These are phyloP conservation scores for Verticillium isaacii DNA, from an alignment of 2,329 filamentous ascomycete species.

Conservation along the genomic window DNA sequence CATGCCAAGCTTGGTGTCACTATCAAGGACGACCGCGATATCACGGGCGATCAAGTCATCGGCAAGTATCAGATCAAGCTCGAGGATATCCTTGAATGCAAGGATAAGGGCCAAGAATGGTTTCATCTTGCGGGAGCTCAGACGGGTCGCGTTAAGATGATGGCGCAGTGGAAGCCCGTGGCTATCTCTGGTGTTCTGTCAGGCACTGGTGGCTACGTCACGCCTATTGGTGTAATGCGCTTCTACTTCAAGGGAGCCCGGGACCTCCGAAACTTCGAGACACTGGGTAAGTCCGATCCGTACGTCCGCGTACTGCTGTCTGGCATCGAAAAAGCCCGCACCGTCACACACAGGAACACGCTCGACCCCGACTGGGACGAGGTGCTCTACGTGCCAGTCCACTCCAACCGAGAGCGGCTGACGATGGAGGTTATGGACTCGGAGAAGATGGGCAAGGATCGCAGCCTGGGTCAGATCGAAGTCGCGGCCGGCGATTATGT, in stretches of 20 bases:
- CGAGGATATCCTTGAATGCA: slow-evolving; percentile 86
- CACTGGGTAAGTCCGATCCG: slow-evolving; percentile 93
- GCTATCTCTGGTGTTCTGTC: slow-evolving; percentile 72
- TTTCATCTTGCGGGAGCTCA: slow-evolving; percentile 80
- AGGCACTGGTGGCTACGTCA: slow-evolving; percentile 83
- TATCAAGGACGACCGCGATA: slow-evolving; percentile 91
- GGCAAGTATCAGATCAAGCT: slow-evolving; percentile 95
- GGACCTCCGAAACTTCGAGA: slow-evolving; percentile 86
- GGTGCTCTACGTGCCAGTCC: slow-evolving; percentile 87
- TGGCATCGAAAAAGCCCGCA: slow-evolving; percentile 84
- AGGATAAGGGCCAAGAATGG: slow-evolving; percentile 93
- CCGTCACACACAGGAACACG: slow-evolving; percentile 94
- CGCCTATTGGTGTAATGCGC: slow-evolving; percentile 91
- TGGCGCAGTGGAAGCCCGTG: slow-evolving; percentile 92
- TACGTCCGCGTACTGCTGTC: slow-evolving; percentile 87
- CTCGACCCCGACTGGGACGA: slow-evolving; percentile 95
- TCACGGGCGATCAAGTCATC: slow-evolving; percentile 75
- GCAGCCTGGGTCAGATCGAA: slow-evolving; percentile 78
- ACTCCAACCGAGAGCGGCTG: slow-evolving; percentile 77
- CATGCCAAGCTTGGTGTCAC: slow-evolving; percentile 85
- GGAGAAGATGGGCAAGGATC: slow-evolving; percentile 86
- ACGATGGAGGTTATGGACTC: slow-evolving; percentile 95
- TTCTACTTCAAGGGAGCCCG: slow-evolving; percentile 83
- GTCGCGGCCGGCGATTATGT: slow-evolving; percentile 76
- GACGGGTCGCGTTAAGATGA: slow-evolving; percentile 84